These are phyloP conservation scores for Teunomyces tritomae DNA, from an alignment of 805 yeast species.

Conservation along the genomic window DNA sequence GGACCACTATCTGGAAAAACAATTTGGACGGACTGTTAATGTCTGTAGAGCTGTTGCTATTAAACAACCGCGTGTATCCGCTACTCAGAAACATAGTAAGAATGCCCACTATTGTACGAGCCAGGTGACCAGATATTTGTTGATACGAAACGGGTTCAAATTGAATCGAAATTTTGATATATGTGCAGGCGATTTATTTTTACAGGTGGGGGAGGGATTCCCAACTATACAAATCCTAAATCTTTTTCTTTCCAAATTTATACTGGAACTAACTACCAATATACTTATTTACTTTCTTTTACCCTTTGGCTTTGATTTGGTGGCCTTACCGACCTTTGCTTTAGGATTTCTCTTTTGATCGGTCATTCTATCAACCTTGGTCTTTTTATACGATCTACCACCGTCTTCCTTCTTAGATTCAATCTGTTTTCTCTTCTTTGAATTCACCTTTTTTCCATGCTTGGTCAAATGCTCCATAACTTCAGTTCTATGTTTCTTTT, in stretches of 20 bases:
- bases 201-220: too few species aligned
- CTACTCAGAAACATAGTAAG: neutral
- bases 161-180: neutral
- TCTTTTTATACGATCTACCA: constrained; percentile 71
- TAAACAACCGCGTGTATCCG: constrained; percentile 27
- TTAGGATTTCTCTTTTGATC: constrained; percentile 43
- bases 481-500: constrained; percentile 40
- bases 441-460: constrained; percentile 55
- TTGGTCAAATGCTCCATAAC: constrained; percentile 42
- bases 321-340: constrained; percentile 9
- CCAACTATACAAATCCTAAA: neutral
- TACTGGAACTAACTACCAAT: too few species aligned
- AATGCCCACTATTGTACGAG: neutral
- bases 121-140: neutral
- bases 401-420: constrained; percentile 56
- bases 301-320: constrained; percentile 4
- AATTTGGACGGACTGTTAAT: constrained; percentile 33
- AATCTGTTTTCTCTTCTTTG: constrained; percentile 68
- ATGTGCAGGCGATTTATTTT: neutral
- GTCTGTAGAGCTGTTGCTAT: constrained; percentile 22
- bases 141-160: neutral
- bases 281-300: constrained; percentile 1
- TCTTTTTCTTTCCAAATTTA: too few species aligned
- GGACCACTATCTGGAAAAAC: constrained; percentile 66
- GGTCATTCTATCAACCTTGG: constrained; percentile 63